A percentile compares a stretch with the other conserved stretches of the same genome.
These are phyloP conservation scores for Colletotrichum gigasporum DNA, from an alignment of 2,329 filamentous ascomycete genomes.

Conservation along the genomic window DNA sequence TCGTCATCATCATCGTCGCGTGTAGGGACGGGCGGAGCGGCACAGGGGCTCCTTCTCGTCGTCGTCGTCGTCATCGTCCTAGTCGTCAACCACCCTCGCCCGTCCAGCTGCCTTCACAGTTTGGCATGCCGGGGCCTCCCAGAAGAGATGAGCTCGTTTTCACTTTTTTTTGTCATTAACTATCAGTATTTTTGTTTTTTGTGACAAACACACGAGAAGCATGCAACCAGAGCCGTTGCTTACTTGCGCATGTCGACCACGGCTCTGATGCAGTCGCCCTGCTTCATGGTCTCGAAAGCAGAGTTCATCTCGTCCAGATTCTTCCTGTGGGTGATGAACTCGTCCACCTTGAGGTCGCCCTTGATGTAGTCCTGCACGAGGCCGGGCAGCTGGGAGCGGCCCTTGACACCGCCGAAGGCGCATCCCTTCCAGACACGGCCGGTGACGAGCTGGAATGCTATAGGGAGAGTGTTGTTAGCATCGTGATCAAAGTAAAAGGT, in stretches of 20 bases:
- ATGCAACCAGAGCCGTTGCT: slow-evolving; percentile 29
- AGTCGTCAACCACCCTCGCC: slow-evolving; percentile 1
- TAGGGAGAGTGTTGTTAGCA: slow-evolving; percentile 12
- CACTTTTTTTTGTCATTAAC: slow-evolving; percentile 31
- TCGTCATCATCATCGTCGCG: no score
- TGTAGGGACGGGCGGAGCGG: slow-evolving; percentile 5
- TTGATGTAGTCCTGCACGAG: slow-evolving; percentile 91
- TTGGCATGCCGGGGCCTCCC: slow-evolving; percentile 8
- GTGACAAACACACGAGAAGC: neutral
- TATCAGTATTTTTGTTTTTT: slow-evolving; percentile 30
- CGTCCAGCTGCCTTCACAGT: slow-evolving; percentile 28
- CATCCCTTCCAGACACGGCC: slow-evolving; percentile 98
- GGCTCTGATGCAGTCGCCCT: slow-evolving; percentile 95
- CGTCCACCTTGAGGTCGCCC: slow-evolving; percentile 94
- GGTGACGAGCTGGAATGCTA: slow-evolving; percentile 98
- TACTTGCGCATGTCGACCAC: slow-evolving; percentile 75
- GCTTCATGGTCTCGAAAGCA: slow-evolving; percentile 94
- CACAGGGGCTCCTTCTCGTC: neutral
- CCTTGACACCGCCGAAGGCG: slow-evolving; percentile 98
- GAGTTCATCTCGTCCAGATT: slow-evolving; percentile 84
- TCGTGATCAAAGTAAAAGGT: no score
- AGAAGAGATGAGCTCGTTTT: slow-evolving; percentile 16
- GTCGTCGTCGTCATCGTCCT: neutral
- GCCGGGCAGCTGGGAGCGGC: slow-evolving; percentile 87
- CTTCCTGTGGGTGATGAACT: slow-evolving; percentile 98